Evolutionary conservation across 2,329 filamentous ascomycete genomes (phyloP).

Genomic region (Arthrobotrys sinensis): DNA sequence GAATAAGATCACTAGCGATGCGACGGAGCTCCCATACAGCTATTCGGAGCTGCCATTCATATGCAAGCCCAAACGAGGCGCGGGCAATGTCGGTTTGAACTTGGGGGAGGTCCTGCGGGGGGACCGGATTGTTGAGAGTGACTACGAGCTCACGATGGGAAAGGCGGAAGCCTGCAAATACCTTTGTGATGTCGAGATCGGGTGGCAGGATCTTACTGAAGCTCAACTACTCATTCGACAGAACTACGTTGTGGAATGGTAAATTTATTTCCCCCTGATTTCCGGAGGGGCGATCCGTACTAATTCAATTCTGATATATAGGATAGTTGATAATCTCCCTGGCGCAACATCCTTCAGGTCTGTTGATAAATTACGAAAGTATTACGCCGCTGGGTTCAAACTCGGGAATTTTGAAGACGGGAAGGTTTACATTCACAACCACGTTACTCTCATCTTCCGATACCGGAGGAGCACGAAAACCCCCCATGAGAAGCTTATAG

Average conservation of each 20-base stretch:
- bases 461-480: conserved; percentile 79
- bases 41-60: conserved; percentile 91
- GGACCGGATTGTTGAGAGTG: conserved; percentile 86
- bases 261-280: not conserved
- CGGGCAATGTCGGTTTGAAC: conserved; percentile 82
- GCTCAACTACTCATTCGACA: conserved; percentile 81
- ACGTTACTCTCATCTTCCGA: conserved; percentile 86
- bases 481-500: conserved; percentile 82
- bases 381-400: conserved; percentile 92
- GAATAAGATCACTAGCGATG: conserved; percentile 92
- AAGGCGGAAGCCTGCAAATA: conserved; percentile 80
- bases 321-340: conserved; percentile 88
- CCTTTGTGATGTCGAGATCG: conserved; percentile 79
- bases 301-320: conserved; percentile 21
- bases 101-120: conserved; percentile 89
- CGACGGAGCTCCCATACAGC: conserved; percentile 90
- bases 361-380: conserved; percentile 85
- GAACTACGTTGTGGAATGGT: conserved; percentile 89
- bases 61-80: conserved; percentile 79
- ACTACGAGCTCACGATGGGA: conserved; percentile 84
- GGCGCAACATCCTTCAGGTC: conserved; percentile 91
- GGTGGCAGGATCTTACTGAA: conserved; percentile 76
- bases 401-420: conserved; percentile 79
- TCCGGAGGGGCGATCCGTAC: conserved; percentile 16
- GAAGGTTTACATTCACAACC: conserved; percentile 83